These are phyloP conservation scores for Trichomonas tenax DNA, from an alignment of 208 protist genomes.

Conservation along the genomic window DNA sequence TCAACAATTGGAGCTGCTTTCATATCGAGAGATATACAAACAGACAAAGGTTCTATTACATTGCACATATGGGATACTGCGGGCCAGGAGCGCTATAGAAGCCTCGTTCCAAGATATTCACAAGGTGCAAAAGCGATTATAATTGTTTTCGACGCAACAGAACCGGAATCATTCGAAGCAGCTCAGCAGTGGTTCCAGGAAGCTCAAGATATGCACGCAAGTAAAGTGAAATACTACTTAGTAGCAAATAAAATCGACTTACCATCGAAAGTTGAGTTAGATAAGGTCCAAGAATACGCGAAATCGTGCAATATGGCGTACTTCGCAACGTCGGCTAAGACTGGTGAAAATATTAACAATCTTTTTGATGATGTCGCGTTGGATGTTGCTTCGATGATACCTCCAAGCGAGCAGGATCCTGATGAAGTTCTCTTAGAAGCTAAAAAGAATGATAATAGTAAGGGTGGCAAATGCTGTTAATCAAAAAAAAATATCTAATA, in stretches of 20 bases:
- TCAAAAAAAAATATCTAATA: background rate
- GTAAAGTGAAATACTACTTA: background rate
- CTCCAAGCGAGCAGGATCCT: background rate
- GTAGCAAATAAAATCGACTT: constrained; percentile 1
- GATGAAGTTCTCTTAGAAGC: background rate
- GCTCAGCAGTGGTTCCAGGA: background rate
- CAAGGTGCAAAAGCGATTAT: background rate
- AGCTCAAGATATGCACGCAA: background rate
- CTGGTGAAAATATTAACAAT: background rate
- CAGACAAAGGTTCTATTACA: background rate
- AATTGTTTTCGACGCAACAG: constrained; percentile 6
- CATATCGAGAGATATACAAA: background rate
- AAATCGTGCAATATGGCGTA: background rate
- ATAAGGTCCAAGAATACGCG: background rate
- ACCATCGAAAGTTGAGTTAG: background rate
- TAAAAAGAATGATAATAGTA: background rate
- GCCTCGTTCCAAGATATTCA: background rate
- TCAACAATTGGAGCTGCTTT: constrained; percentile 19
- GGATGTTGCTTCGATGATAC: background rate
- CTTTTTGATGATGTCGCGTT: background rate
- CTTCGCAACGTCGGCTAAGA: background rate
- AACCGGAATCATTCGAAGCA: background rate
- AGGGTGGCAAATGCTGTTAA: background rate
- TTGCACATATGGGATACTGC: constrained; percentile 23
- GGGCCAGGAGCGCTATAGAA: constrained; percentile 18